Evolutionary conservation across 2,329 filamentous ascomycete species (phyloP), one percentile per base, ranked within the genome.

Genomic region (Cercospora zeae-maydis): DNA sequence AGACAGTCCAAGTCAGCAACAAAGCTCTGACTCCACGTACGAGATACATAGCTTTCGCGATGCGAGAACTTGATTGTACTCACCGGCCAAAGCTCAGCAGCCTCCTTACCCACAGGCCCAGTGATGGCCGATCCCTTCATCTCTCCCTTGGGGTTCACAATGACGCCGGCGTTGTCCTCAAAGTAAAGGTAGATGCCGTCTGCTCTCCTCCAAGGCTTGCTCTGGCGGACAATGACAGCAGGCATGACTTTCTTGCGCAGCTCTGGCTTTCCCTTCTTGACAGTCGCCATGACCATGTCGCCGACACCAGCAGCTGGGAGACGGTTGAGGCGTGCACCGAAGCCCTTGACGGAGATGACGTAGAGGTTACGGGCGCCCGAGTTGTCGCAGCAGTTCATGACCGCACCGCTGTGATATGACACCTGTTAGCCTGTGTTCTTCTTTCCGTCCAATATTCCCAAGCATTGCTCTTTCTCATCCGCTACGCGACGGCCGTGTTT

Each of bases 201-300:
- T 75, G 91, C 90, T 81, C 95, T 89, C 87, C 95, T 93, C 95
- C 95, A 99, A 77, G 95, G 95, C 89, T 99, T 99, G 85, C 90
- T 91, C 86, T 98, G 95, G 81, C 95, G 87, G 80, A 98, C 93
- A 79, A 99, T 95, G 79, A 99, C 93, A 78, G 95, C 95, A 75
- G 95, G 95, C 92, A 99, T 96, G 82, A 99, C 95, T 91, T 99
- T 99, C 91, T 99, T 99, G 83, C 96, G 88, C 79, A 99, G 86
- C 84, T 99, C 96, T 71, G 96, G 96, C 92, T 99, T 99, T 84
- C 96, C 95, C 91, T 99, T 98, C 92, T 99, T 98, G 84, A 98
- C 95, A 73, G 95, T 98, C 73, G 93, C 93, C 93, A 99, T 98
- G 80, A 98, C 95, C 95, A 98, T 98, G 86, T 98, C 95, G 77